A percentile compares a stretch with the other conserved stretches of the same genome.
These are phyloP conservation scores for Penicillium sp. DNA, from an alignment of 2,329 filamentous ascomycete genomes.

Conservation along the genomic window DNA sequence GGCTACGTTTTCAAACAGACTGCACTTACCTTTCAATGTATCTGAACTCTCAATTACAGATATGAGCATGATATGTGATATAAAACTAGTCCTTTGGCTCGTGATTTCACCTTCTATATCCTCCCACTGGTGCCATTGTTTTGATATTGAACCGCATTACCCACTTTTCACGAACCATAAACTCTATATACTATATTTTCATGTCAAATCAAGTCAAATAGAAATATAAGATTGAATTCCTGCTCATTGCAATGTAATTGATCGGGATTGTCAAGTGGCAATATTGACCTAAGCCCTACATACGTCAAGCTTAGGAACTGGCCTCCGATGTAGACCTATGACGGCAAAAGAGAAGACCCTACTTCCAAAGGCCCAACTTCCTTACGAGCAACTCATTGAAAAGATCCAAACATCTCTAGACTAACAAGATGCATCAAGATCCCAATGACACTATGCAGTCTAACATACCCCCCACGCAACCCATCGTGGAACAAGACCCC, in stretches of 20 bases:
- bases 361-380: neutral
- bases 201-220: neutral
- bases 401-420: neutral
- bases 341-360: constrained; percentile 2
- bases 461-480: constrained; percentile 7
- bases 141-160: neutral
- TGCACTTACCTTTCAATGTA: neutral
- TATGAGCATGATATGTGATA: neutral
- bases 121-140: neutral
- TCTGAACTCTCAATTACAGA: neutral
- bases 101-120: neutral
- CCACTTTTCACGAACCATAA: neutral
- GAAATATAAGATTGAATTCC: neutral
- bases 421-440: constrained; percentile 2
- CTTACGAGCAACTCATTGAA: neutral
- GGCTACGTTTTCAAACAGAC: neutral
- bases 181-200: neutral
- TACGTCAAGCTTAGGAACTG: constrained; percentile 27
- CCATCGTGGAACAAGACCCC: neutral
- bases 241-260: constrained; percentile 3
- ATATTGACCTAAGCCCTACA: constrained; percentile 18
- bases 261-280: constrained; percentile 13
- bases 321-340: constrained; percentile 5
- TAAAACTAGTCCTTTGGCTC: neutral
- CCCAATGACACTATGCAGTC: constrained; percentile 3